phyloP scores from a whole-genome alignment of 106 monocot genomes.

The Agapanthus africanus region DNA sequence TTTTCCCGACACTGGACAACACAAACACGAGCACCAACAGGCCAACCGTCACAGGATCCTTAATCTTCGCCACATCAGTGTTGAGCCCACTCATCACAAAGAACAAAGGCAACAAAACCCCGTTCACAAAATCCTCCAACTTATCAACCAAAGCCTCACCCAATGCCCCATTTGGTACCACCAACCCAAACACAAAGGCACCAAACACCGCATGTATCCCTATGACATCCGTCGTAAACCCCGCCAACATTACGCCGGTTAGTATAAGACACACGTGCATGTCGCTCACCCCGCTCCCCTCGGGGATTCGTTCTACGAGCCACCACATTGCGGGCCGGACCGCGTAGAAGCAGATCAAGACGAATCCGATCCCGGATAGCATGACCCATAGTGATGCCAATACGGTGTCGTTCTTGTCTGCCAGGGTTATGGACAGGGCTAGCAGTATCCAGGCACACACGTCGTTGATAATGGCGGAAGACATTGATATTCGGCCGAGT shows the following conservation, averaged over 20 bases:
- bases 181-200: slow-evolving; percentile 40
- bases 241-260: slow-evolving; percentile 24
- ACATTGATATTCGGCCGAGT: slow-evolving; percentile 18
- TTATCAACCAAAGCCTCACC: slow-evolving; percentile 34
- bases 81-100: slow-evolving; percentile 36
- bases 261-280: slow-evolving; percentile 18
- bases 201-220: slow-evolving; percentile 48
- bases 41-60: neutral
- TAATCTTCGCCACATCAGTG: slow-evolving; percentile 7
- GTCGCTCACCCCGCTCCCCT: slow-evolving; percentile 27
- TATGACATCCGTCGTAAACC: slow-evolving; percentile 19
- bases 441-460: slow-evolving; percentile 37
- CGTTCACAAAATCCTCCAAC: slow-evolving; percentile 28
- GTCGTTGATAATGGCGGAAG: slow-evolving; percentile 29
- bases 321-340: slow-evolving; percentile 17
- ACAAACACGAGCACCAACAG: slow-evolving; percentile 20
- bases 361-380: slow-evolving; percentile 21
- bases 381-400: slow-evolving; percentile 16
- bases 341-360: slow-evolving; percentile 2
- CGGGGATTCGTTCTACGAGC: slow-evolving; percentile 23
- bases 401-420: slow-evolving; percentile 1
- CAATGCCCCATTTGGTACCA: slow-evolving; percentile 33
- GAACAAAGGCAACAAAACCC: slow-evolving; percentile 40
- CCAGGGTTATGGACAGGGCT: slow-evolving; percentile 25
- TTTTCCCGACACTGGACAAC: slow-evolving; percentile 13